Base-by-base conservation (phyloP, 768 basidiomycete genomes). In the Harrya chromipes region DNA sequence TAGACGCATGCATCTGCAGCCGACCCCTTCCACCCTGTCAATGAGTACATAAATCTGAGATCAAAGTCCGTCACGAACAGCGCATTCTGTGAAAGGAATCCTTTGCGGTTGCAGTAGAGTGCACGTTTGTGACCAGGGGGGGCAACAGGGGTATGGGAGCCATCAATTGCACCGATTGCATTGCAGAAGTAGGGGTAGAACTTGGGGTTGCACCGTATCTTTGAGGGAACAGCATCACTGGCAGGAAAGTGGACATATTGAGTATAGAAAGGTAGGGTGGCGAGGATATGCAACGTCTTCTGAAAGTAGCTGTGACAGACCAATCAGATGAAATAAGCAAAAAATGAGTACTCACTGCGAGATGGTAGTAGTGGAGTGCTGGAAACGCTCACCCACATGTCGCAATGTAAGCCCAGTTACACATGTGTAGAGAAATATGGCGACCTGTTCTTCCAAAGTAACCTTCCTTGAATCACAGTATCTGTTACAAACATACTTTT, bases 1-100 rank as follows among this genome's bases (percentile, higher is more conserved):
- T 58, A 75, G 20, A 75, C 60, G 0, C 53, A 49, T 14, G 63
- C 55, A 63, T 76, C 71, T 2, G 72, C 60, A 16, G 43, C 33
- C 13, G 62, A 67, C 1, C 73, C 74, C 45, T 77, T 73, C 68
- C 70, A 75, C 2, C 73, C 71, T 50, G 61, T 66, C 11, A 70
- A 49, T 13, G 74, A 44, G 56, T 74, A 77, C 7, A 61, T 52
- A 46, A 76, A 75, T 3, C 47, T 44, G 38, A 74, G 52, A 35
- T 59, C 46, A 45, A 74, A 74, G 1, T 53, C 55, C n/a, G 66
- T 70, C 5, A 49, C 61, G 10, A 70, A 70, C 9, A 76, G 62
- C n/a, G 57, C 54, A 51, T 76, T 76, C 42, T 71, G 71, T 0
- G 71, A 59, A 8, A 75, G 17, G 9, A 34, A 41, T 4, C 59